A percentile compares a stretch with the other conserved stretches of the same genome.
phyloP scores from a whole-genome alignment of 1,139 yeast genomes.

The Sporopachydermia cereana region DNA sequence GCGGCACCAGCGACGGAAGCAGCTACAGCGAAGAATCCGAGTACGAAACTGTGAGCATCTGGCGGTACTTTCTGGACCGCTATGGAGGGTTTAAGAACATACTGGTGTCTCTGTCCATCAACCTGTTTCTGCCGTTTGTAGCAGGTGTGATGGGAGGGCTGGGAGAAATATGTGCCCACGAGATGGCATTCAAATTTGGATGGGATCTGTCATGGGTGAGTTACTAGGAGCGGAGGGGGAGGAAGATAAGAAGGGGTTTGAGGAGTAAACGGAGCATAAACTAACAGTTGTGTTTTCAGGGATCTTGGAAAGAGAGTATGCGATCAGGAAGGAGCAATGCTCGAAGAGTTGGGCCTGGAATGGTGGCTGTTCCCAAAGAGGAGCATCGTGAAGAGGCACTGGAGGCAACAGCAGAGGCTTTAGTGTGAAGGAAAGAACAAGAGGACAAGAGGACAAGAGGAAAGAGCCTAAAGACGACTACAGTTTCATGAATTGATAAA shows the following conservation, averaged over 20 bases:
- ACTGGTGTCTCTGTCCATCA: conserved; percentile 48
- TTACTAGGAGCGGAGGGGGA: no score
- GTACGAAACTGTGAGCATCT: conserved; percentile 6
- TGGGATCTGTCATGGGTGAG: conserved; percentile 32
- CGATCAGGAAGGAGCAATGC: neutral
- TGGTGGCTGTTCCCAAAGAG: neutral
- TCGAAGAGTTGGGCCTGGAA: neutral
- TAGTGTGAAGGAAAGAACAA: no score
- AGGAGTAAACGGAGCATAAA: neutral
- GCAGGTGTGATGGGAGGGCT: conserved; percentile 95
- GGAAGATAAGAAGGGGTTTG: neutral
- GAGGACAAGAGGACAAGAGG: no score
- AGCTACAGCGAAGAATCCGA: conserved; percentile 6
- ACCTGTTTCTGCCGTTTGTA: conserved; percentile 73
- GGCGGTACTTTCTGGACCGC: neutral
- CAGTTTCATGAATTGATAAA: no score
- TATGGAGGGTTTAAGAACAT: conserved; percentile 13
- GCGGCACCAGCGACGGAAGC: neutral
- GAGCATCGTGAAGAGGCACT: neutral
- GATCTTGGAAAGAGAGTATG: neutral
- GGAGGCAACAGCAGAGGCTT: neutral
- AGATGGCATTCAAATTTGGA: conserved; percentile 68
- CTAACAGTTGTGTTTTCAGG: neutral
- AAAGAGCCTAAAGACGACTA: no score
- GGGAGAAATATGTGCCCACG: conserved; percentile 93